Conservation (phyloP, 2,329 filamentous ascomycete genomes). For the Neonectria ditissima region DNA sequence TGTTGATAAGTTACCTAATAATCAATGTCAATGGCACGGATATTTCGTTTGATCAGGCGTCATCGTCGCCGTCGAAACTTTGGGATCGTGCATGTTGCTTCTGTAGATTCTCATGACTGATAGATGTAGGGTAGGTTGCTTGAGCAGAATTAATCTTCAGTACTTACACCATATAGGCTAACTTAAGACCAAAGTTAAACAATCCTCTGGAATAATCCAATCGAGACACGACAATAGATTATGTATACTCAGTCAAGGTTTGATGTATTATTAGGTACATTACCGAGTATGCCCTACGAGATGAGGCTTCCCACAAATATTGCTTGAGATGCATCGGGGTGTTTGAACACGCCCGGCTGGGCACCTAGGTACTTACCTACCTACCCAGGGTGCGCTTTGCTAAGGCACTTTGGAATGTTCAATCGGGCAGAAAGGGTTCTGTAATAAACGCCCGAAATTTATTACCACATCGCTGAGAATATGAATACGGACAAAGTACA, state of each 20-base stretch:
- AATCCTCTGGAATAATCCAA: not conserved
- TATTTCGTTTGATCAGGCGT: no score
- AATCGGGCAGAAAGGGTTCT: not conserved
- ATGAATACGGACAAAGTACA: slow-evolving; percentile 12
- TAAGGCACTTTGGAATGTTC: not conserved
- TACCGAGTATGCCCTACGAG: not conserved
- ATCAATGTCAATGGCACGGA: not conserved
- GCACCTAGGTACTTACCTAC: not conserved
- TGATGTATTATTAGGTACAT: not conserved
- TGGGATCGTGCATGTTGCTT: not conserved
- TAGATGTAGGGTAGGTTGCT: not conserved
- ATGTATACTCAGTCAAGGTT: not conserved
- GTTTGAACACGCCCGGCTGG: not conserved
- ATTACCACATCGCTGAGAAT: not conserved
- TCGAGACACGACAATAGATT: not conserved
- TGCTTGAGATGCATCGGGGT: not conserved
- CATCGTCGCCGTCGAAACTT: not conserved
- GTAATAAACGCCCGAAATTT: not conserved
- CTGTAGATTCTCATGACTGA: not conserved
- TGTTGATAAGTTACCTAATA: not conserved
- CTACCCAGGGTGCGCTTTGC: no score
- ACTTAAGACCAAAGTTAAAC: not conserved
- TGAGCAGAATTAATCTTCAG: not conserved
- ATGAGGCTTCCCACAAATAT: not conserved
- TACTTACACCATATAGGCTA: not conserved